These are phyloP conservation scores for Melampsora abietis-canadensis DNA, from an alignment of 1,284 basidiomycete genomes.

Conservation along the genomic window DNA sequence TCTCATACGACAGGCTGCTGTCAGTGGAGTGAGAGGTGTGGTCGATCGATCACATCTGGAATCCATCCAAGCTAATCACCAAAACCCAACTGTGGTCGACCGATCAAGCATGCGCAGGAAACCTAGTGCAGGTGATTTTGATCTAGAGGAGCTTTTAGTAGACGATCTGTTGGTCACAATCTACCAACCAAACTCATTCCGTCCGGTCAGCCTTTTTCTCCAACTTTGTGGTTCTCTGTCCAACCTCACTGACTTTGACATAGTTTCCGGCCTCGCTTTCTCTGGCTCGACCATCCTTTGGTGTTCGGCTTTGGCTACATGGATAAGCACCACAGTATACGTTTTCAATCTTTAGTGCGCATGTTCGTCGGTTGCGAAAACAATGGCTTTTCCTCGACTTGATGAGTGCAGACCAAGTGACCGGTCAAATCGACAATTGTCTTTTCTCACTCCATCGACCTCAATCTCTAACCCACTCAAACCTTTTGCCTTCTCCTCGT, in stretches of 20 bases:
- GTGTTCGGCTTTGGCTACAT: background rate
- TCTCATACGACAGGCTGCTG: slow-evolving; percentile 79
- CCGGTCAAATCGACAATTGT: slow-evolving; percentile 97
- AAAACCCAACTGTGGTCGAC: slow-evolving; percentile 59
- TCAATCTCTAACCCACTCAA: slow-evolving; percentile 71
- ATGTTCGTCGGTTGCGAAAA: slow-evolving; percentile 77
- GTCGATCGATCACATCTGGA: slow-evolving; percentile 62
- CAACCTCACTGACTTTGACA: too few relatives aligned
- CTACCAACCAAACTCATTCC: slow-evolving; percentile 86
- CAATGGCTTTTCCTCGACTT: slow-evolving; percentile 78
- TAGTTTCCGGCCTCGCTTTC: too few relatives aligned
- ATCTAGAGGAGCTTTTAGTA: slow-evolving; percentile 80
- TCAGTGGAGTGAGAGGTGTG: slow-evolving; percentile 90
- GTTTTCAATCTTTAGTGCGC: slow-evolving; percentile 91
- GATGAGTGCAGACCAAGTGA: slow-evolving; percentile 79
- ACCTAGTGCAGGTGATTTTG: slow-evolving; percentile 77
- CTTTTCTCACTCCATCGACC: slow-evolving; percentile 94
- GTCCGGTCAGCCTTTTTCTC: slow-evolving; percentile 59
- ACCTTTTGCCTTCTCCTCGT: slow-evolving; percentile 59
- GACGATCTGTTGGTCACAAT: slow-evolving; percentile 93
- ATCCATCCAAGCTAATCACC: background rate
- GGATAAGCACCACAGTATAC: slow-evolving; percentile 60
- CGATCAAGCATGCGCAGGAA: slow-evolving; percentile 76
- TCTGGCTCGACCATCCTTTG: too few relatives aligned
- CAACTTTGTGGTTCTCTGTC: too few relatives aligned